Evolutionary conservation across 108 stramenopile genomes (phyloP).

Genomic region (Stephanodiscus minutulus): DNA sequence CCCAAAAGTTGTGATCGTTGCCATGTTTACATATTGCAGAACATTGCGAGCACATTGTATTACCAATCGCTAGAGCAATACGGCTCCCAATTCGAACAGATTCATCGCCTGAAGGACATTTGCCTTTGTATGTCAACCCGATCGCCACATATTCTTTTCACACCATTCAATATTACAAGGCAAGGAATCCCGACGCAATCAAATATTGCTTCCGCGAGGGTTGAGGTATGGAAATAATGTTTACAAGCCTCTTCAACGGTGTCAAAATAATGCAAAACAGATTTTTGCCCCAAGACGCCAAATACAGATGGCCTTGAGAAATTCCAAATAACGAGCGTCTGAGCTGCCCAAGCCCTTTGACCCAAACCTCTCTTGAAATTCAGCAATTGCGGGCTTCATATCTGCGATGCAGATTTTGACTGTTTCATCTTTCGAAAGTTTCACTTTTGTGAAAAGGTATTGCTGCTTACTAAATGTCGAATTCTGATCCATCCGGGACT

Average conservation of each 20-base stretch:
- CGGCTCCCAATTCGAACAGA: conserved; percentile 9
- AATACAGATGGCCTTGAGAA: too few relatives aligned
- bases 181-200: neutral
- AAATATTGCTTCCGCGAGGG: neutral
- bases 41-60: neutral
- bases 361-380: neutral
- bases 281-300: too few relatives aligned
- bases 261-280: neutral
- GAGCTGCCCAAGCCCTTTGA: neutral
- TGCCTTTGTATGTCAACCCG: neutral
- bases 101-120: neutral
- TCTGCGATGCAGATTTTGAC: neutral
- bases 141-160: neutral
- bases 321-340: too few relatives aligned
- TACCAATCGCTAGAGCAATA: conserved; percentile 1
- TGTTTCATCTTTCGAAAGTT: neutral
- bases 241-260: neutral
- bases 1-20: neutral
- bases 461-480: too few relatives aligned
- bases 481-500: too few relatives aligned
- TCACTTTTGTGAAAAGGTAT: too few relatives aligned
- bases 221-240: neutral
- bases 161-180: neutral
- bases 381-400: neutral
- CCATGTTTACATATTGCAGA: neutral